Evolutionary conservation across 2,329 filamentous ascomycete genomes (phyloP), one percentile per base, ranked within the genome.

Genomic region (Ascosphaera apis): DNA sequence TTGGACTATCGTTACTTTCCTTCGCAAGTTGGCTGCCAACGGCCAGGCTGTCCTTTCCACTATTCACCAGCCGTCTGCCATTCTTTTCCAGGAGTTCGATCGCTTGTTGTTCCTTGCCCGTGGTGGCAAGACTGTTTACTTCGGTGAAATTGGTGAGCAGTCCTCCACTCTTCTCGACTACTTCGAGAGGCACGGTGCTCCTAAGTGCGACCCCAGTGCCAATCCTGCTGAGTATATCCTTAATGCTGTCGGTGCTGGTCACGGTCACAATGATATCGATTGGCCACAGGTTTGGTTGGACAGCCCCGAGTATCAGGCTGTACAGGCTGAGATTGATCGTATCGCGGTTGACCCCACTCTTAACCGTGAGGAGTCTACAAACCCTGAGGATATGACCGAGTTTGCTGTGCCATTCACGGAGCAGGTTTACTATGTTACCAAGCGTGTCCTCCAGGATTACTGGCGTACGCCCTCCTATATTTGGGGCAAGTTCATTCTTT

Each of bases 1-100:
- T 1, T 92, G 80, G 81, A 76, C 81, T 42, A 91, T 92, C 48
- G 66, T 80, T 35, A 72, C 76, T 45, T 67, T 92, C 15, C 66
- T 93, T 28, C 75, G 86, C 53, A 91, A 86, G 57, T 63, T 93
- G 25, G 80, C 82, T 45, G 78, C 86, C 53, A 74, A 70, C 39
- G 84, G 84, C 7, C 81, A 88, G 52, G 82, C 84, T 16, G 76
- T 93, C 48, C 69, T 93, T 11, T 91, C 81, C 56, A 92, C 84
- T 0, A 91, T 93, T 41, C 84, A 93, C 52, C 84, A 93, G 53
- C 84, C 84, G 11, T 86, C 79, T 9, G 81, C 82, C 28, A 80
- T 91, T 61, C 64, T 92, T 33, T 91, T 93, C 61, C 78, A 91
- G 52, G 72, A 80, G 40, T 92, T 75, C 34, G 71, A 76, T 41